phyloP scores from a whole-genome alignment of 1,139 yeast species.

The Kodamaea plutei region DNA sequence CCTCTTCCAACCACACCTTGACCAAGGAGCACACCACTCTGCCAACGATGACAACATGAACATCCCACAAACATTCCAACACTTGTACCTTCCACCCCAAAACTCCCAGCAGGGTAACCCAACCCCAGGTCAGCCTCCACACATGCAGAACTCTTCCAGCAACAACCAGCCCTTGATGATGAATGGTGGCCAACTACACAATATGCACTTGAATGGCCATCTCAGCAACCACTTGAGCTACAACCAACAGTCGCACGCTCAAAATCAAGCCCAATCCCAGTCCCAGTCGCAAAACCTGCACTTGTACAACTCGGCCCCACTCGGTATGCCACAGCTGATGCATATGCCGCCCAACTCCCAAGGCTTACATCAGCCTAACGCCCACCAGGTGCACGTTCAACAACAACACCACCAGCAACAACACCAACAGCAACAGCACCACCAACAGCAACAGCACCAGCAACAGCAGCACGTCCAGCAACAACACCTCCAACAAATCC shows the following conservation, averaged over 20 bases:
- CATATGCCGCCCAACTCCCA: constrained; percentile 1
- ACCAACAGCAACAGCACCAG: constrained; percentile 6
- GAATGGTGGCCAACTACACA: constrained; percentile 8
- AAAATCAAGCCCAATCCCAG: constrained; percentile 3
- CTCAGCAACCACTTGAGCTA: constrained; percentile 6
- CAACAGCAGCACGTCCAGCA: constrained; percentile 10
- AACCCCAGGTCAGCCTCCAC: constrained; percentile 5
- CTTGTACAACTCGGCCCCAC: constrained; percentile 4
- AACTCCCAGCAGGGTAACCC: constrained; percentile 3
- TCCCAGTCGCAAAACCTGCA: constrained; percentile 4
- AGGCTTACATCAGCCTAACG: background rate
- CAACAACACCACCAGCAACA: constrained; percentile 5
- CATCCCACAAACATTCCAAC: constrained; percentile 10
- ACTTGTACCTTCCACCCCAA: constrained; percentile 7
- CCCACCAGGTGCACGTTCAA: constrained; percentile 2
- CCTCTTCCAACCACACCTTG: constrained; percentile 11
- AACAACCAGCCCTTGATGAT: constrained; percentile 4
- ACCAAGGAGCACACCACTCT: constrained; percentile 5
- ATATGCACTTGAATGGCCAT: constrained; percentile 9
- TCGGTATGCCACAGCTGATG: constrained; percentile 5
- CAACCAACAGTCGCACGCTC: constrained; percentile 6
- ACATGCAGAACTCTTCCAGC: constrained; percentile 2
- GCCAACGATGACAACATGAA: constrained; percentile 7
- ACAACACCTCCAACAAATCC: constrained; percentile 12
- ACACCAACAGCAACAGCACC: constrained; percentile 6